Conservation (phyloP, 2,329 filamentous ascomycete species). For the Aspergillus udagawae region DNA sequence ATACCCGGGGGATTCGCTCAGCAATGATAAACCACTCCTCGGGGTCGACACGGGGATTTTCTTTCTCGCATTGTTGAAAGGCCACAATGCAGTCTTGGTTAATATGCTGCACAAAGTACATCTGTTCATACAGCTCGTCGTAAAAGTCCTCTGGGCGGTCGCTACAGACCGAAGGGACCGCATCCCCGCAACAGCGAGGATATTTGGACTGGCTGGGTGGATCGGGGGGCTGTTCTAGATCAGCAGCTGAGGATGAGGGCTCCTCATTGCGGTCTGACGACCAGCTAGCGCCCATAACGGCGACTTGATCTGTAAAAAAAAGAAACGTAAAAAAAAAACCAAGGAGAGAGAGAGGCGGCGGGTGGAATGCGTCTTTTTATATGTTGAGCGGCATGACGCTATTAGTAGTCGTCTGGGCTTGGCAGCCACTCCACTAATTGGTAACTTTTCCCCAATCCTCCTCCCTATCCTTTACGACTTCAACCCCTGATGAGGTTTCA, state of each 20-base stretch:
- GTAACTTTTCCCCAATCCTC: not conserved
- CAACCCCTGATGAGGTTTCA: not conserved
- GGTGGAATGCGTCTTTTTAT: not conserved
- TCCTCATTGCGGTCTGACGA: not conserved
- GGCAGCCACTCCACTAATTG: not conserved
- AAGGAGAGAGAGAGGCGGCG: not conserved
- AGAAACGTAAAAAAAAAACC: not conserved
- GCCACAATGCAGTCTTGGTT: conserved; percentile 4
- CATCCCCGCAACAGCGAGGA: conserved; percentile 2
- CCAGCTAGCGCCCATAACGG: conserved; percentile 1
- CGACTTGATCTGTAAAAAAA: not conserved
- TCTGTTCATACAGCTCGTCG: conserved; percentile 2
- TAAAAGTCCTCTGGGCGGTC: conserved; percentile 3
- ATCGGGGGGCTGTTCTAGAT: conserved; percentile 1
- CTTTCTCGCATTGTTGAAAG: conserved; percentile 2
- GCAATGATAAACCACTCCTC: conserved; percentile 5
- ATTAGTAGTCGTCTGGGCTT: not conserved
- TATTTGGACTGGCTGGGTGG: conserved; percentile 3
- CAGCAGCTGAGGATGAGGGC: not conserved
- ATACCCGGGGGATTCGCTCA: conserved; percentile 4
- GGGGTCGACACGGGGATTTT: conserved; percentile 2
- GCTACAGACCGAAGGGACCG: conserved; percentile 1
- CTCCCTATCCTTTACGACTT: not conserved
- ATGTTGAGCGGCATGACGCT: not conserved
- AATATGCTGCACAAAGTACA: conserved; percentile 3